A percentile compares a stretch with the other conserved stretches of the same genome.
Conservation (phyloP, 768 basidiomycete genomes). For the Rhodosporidiobolus sp. region DNA sequence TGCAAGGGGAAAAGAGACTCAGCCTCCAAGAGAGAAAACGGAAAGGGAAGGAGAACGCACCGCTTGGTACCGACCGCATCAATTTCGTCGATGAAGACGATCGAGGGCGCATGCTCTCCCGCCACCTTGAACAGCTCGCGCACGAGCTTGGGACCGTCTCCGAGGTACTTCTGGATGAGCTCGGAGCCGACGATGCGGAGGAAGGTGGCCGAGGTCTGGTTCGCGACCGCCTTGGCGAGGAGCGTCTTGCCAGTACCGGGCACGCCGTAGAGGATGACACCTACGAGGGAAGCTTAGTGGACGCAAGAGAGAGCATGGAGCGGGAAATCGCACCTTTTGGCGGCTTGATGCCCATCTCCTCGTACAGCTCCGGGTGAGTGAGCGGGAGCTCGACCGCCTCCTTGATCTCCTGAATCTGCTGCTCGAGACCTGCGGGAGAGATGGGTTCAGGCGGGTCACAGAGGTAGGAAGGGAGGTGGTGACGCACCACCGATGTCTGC, state of each 20-base stretch:
- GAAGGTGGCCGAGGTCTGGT: constrained; percentile 97
- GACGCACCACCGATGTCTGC: constrained; percentile 79
- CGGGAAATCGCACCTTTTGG: constrained; percentile 62
- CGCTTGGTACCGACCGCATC: constrained; percentile 98
- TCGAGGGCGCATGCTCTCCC: constrained; percentile 96
- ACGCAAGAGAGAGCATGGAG: background rate
- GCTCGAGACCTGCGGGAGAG: constrained; percentile 61
- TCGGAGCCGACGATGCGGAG: constrained; percentile 95
- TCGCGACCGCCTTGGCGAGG: constrained; percentile 93
- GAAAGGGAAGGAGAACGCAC: constrained; percentile 52
- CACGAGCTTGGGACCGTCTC: constrained; percentile 96
- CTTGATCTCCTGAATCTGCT: constrained; percentile 99
- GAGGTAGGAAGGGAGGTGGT: background rate
- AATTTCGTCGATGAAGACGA: constrained; percentile 99
- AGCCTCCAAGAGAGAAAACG: background rate
- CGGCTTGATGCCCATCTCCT: constrained; percentile 99
- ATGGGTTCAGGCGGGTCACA: no score
- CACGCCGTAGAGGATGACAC: constrained; percentile 97
- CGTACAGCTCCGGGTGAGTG: constrained; percentile 96
- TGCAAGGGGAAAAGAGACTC: constrained; percentile 46
- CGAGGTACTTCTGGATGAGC: constrained; percentile 98
- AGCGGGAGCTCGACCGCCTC: constrained; percentile 97
- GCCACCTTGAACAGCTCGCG: constrained; percentile 95
- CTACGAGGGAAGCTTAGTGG: constrained; percentile 3
- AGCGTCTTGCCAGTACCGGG: constrained; percentile 98